Conservation (phyloP, 2,329 filamentous ascomycete genomes). For the Periglandula ipomoeae region DNA sequence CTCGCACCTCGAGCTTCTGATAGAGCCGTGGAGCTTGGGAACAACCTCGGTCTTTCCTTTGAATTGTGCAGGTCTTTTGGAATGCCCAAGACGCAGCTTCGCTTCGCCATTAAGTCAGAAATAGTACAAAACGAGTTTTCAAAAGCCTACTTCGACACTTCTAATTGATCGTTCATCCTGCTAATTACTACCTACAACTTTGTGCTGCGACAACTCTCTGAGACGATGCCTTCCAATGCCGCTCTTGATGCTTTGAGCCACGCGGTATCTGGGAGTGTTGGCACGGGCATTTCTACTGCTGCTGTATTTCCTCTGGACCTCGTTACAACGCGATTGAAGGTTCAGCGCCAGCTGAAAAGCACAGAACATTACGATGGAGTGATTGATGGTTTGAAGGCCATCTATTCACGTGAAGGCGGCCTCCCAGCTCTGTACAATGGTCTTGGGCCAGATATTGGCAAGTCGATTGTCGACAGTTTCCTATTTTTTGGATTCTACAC, state of each 20-base stretch:
- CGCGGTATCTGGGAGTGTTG: conserved; percentile 69
- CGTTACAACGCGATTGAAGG: conserved; percentile 73
- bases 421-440: conserved; percentile 61
- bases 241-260: conserved; percentile 68
- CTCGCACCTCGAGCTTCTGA: not conserved
- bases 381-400: conserved; percentile 59
- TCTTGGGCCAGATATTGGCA: conserved; percentile 53
- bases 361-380: conserved; percentile 52
- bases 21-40: not conserved
- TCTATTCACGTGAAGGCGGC: conserved; percentile 64
- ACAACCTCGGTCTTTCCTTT: not conserved
- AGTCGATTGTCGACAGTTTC: conserved; percentile 66
- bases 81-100: too few relatives aligned
- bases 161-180: too few relatives aligned
- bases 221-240: conserved; percentile 22
- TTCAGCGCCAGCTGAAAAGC: conserved; percentile 52
- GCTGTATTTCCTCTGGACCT: conserved; percentile 74
- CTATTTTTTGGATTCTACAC: conserved; percentile 81
- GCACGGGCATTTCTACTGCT: conserved; percentile 70
- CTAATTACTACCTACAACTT: too few relatives aligned
- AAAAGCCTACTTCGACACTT: too few relatives aligned
- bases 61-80: too few relatives aligned
- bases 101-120: too few relatives aligned
- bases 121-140: too few relatives aligned
- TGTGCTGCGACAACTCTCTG: not conserved